Base-by-base conservation (phyloP, 208 protist species). In the Porcisia deanei region DNA sequence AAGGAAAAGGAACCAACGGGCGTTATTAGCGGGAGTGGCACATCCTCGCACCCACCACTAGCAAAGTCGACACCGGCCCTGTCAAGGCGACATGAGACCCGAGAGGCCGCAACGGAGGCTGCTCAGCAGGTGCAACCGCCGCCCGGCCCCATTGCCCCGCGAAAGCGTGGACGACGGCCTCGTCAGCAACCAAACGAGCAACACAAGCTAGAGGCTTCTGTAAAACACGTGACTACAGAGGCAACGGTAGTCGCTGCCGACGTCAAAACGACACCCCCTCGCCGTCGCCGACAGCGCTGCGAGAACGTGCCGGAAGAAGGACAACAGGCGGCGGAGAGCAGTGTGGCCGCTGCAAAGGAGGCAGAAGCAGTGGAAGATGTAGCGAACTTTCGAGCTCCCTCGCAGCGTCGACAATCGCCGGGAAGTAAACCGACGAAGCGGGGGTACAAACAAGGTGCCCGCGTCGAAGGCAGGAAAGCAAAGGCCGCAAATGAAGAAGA, bases 251-350 rank as follows among this genome's bases (percentile, higher is more conserved):
- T 9, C 34, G 39, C 12, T 39, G 8, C 34, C 37, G 68, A 59
- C 34, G 53, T 30, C 49, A 47, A 18, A 34, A 30, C 53, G 30
- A 30, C 68, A 20, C 20, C 53, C 18, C 49, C 54, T 47, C 43
- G 34, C 34, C 53, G 20, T 5, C 68, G 68, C 53, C 68, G 68
- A 52, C 68, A 52, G 20, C 68, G 68, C 22, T 54, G 43, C 53
- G 68, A 72, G 68, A 16, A 47, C 39, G 41, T 52, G 7, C 22
- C 63, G 47, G 18, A 22, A 37, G 41, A 65, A n/a, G 39, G 30
- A 5, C 8, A n/a, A 34, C 16, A 25, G 34, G 25, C 39, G 25
- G 41, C 5, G 25, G 41, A 22, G 22, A 67, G 63, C 47, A 34
- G 22, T 52, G 41, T 14, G 68, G 68, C 53, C 10, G 2, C 37